These are phyloP conservation scores for Phyllosticta citriasiana DNA, from an alignment of 2,329 filamentous ascomycete species.

Conservation along the genomic window DNA sequence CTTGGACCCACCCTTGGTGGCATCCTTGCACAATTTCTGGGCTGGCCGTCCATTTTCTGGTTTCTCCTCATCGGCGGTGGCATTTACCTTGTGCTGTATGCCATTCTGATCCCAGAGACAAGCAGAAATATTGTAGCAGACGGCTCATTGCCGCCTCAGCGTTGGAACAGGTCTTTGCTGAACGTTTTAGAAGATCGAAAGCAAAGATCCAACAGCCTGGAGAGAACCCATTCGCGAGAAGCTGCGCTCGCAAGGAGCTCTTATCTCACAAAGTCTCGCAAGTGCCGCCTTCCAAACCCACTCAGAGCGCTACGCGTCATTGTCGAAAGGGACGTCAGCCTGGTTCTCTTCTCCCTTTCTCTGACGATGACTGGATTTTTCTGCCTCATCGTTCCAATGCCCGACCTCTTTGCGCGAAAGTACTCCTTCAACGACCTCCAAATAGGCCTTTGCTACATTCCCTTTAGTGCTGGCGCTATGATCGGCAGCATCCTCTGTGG, in stretches of 20 bases:
- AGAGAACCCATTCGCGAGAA: conserved; percentile 11
- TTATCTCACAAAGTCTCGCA: conserved; percentile 15
- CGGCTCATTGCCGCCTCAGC: conserved; percentile 21
- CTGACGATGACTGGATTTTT: conserved; percentile 18
- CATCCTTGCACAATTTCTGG: conserved; percentile 37
- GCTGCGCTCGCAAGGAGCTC: conserved; percentile 13
- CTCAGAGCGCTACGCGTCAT: conserved; percentile 28
- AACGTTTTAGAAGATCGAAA: conserved; percentile 1
- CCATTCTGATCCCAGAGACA: conserved; percentile 28
- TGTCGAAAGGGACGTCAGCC: conserved; percentile 26
- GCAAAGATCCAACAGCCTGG: conserved; percentile 6
- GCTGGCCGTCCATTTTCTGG: conserved; percentile 36
- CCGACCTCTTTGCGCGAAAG: conserved; percentile 32
- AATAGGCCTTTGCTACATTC: conserved; percentile 24
- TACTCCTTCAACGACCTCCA: conserved; percentile 37
- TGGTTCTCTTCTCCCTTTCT: conserved; percentile 21
- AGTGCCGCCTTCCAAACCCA: conserved; percentile 33
- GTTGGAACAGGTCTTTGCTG: conserved; percentile 6
- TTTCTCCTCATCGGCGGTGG: conserved; percentile 25
- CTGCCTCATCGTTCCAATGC: conserved; percentile 31
- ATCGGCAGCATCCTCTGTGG: conserved; percentile 36
- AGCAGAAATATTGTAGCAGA: conserved; percentile 33
- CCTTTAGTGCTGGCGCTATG: conserved; percentile 26
- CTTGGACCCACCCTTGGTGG: conserved; percentile 56
- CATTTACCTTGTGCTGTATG: conserved; percentile 16